Conservation (phyloP, 768 basidiomycete genomes). For the Tylopilus rubrobrunneus region DNA sequence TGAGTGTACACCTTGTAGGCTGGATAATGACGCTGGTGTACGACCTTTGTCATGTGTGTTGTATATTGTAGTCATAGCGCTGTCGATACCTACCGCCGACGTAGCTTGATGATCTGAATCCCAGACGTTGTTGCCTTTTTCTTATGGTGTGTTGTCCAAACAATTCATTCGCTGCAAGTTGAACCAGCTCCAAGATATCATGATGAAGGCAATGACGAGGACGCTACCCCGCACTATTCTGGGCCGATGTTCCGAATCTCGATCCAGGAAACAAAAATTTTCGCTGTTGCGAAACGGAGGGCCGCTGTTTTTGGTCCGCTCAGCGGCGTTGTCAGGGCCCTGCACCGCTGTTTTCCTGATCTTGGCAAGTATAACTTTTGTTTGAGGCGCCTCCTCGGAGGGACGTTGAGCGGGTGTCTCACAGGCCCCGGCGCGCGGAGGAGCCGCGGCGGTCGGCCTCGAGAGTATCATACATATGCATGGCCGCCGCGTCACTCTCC, state of each 20-base stretch:
- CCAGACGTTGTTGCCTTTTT: conserved; percentile 23
- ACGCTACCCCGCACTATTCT: conserved; percentile 22
- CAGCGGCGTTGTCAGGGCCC: conserved; percentile 30
- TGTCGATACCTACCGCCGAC: conserved; percentile 29
- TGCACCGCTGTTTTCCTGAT: conserved; percentile 15
- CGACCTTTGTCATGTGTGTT: conserved; percentile 19
- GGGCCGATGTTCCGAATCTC: conserved; percentile 28
- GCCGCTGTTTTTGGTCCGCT: conserved; percentile 25
- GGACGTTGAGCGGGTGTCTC: conserved; percentile 4
- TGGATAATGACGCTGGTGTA: conserved; percentile 18
- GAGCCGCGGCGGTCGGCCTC: conserved; percentile 16
- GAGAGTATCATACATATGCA: background rate
- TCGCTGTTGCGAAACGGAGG: conserved; percentile 30
- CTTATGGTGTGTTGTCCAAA: background rate
- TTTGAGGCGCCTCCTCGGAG: conserved; percentile 10
- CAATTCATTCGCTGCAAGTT: background rate
- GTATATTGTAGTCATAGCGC: conserved; percentile 28
- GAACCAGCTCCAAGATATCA: background rate
- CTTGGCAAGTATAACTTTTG: conserved; percentile 2
- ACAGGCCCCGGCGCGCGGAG: conserved; percentile 22
- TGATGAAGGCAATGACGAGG: conserved; percentile 3
- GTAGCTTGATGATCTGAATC: conserved; percentile 16
- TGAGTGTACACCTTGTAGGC: conserved; percentile 29
- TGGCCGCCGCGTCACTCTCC: background rate
- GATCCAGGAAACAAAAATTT: conserved; percentile 19